Percentiles rank a stretch among this genome's conserved stretches.
Evolutionary conservation across 148 eudicot genomes (phyloP).

Genomic region (Cornus florida): DNA sequence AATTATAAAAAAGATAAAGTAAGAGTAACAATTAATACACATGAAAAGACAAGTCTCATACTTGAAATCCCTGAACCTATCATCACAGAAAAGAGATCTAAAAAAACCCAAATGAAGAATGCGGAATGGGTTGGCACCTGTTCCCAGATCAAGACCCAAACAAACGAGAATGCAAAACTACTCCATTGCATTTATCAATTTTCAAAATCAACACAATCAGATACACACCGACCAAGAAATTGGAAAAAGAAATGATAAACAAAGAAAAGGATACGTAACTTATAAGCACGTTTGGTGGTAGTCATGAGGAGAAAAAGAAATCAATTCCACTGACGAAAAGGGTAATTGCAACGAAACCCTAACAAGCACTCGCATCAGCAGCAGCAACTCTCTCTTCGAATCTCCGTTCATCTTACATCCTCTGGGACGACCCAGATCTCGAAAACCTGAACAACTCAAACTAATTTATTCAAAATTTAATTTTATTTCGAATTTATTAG

Average conservation of each 20-base stretch:
- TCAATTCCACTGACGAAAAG: not conserved
- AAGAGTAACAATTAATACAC: not conserved
- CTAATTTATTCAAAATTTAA: no score
- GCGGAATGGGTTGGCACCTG: not conserved
- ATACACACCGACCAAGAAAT: not conserved
- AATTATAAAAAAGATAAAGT: not conserved
- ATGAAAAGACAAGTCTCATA: not conserved
- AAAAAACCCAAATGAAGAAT: not conserved
- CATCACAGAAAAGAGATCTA: conserved; percentile 1
- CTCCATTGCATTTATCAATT: not conserved
- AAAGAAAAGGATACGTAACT: conserved; percentile 90
- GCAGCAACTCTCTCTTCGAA: no score
- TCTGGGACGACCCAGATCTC: not conserved
- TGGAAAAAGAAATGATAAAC: not conserved
- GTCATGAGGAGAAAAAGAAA: conserved; percentile 35
- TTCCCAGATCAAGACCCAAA: not conserved
- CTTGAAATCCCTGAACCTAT: not conserved
- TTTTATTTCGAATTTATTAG: no score
- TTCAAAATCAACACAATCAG: no score
- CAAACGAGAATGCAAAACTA: not conserved
- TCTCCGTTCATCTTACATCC: not conserved
- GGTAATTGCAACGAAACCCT: not conserved
- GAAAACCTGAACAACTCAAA: not conserved
- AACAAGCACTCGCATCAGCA: not conserved
- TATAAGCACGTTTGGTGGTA: conserved; percentile 87